Conservation (phyloP, 352 stramenopile genomes). For the Phytophthora rubi region DNA sequence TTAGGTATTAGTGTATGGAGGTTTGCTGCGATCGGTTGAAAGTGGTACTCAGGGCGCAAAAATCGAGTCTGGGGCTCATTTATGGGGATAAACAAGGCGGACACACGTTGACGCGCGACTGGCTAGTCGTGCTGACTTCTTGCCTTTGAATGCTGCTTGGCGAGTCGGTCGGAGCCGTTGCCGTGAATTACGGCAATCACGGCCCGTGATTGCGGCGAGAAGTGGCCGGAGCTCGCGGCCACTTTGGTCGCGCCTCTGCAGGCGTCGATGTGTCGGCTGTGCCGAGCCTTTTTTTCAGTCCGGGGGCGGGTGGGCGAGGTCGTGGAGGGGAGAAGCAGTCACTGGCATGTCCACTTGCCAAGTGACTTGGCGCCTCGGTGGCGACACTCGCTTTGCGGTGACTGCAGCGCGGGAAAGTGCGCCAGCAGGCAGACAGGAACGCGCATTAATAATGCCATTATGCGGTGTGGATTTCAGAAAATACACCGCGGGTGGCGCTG, state of each 20-base stretch:
- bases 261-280: background rate
- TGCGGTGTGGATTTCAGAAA: background rate
- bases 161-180: background rate
- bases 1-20: background rate
- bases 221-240: slow-evolving; percentile 14
- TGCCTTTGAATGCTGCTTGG: slow-evolving; percentile 15
- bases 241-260: slow-evolving; percentile 15
- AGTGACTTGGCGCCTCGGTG: slow-evolving; percentile 8
- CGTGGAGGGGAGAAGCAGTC: slow-evolving; percentile 14
- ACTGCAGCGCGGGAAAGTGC: slow-evolving; percentile 1
- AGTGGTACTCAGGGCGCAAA: slow-evolving; percentile 24
- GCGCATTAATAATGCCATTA: too few relatives aligned
- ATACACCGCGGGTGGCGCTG: background rate
- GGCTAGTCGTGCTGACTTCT: slow-evolving; percentile 21
- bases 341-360: slow-evolving; percentile 17
- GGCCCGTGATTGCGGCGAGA: slow-evolving; percentile 6
- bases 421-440: background rate
- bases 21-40: slow-evolving; percentile 10
- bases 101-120: slow-evolving; percentile 10
- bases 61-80: slow-evolving; percentile 25
- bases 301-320: slow-evolving; percentile 7
- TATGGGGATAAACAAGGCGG: slow-evolving; percentile 28
- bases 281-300: slow-evolving; percentile 11
- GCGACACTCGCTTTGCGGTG: background rate
- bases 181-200: background rate